Evolutionary conservation across 345 rosid genomes (phyloP).

Genomic region (Nasturtium officinale): DNA sequence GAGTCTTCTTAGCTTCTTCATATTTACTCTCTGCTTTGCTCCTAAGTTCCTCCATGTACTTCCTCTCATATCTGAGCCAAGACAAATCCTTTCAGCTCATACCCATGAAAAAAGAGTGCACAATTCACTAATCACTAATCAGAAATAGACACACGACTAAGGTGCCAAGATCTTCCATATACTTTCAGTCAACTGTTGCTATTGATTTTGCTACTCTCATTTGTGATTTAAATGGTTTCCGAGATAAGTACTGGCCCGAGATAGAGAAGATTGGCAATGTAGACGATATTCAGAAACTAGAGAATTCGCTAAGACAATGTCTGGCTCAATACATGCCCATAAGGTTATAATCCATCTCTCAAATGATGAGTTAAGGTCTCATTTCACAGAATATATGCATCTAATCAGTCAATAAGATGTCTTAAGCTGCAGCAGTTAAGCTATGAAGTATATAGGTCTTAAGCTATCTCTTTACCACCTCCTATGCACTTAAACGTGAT

Average conservation of each 20-base stretch:
- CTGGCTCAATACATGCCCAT: constrained; percentile 52
- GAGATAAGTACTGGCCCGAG: constrained; percentile 55
- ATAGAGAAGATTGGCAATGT: constrained; percentile 53
- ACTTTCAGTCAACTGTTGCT: neutral
- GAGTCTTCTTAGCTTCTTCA: constrained; percentile 52
- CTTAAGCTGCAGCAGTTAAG: neutral
- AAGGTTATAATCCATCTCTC: constrained; percentile 49
- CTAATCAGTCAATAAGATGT: constrained; percentile 8
- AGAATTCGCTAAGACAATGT: constrained; percentile 57
- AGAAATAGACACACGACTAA: constrained; percentile 52
- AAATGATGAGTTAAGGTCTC: constrained; percentile 6
- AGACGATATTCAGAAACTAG: constrained; percentile 57
- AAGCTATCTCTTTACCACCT: constrained; percentile 3
- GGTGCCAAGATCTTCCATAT: constrained; percentile 40
- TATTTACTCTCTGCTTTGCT: constrained; percentile 66
- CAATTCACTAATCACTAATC: constrained; percentile 35
- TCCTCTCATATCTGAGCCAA: constrained; percentile 61
- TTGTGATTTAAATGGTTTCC: constrained; percentile 5
- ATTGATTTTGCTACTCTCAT: constrained; percentile 15
- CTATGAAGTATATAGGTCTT: neutral
- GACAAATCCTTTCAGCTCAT: constrained; percentile 8
- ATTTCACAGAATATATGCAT: neutral
- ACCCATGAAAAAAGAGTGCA: neutral
- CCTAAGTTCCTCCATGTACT: constrained; percentile 72
- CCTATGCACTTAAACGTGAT: neutral